phyloP scores from a whole-genome alignment of 2,329 filamentous ascomycete species.

The Arthrobotrys entomopaga region DNA sequence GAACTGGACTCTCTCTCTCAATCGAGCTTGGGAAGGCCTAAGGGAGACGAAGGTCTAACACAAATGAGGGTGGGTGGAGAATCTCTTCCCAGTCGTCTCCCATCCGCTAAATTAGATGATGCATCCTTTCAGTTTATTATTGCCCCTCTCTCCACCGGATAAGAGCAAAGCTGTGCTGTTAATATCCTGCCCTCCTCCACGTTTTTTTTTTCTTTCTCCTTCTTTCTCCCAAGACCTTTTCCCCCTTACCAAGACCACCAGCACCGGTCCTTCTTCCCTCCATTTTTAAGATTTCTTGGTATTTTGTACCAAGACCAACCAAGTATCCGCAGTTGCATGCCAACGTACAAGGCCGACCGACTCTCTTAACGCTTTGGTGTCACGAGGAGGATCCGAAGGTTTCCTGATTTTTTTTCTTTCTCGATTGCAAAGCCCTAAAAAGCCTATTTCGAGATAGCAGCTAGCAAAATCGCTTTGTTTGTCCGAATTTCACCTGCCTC shows the following conservation, averaged over 20 bases:
- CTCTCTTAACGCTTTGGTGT: constrained; percentile 32
- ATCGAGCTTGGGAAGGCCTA: not conserved
- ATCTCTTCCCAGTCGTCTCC: constrained; percentile 10
- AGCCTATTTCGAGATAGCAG: constrained; percentile 2
- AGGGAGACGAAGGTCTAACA: constrained; percentile 4
- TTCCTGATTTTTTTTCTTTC: not conserved
- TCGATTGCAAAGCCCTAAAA: not conserved
- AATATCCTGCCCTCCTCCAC: constrained; percentile 40
- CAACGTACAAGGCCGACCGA: constrained; percentile 34
- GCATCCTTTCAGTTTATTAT: constrained; percentile 29
- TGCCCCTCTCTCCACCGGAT: constrained; percentile 31
- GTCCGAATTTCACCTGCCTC: constrained; percentile 23
- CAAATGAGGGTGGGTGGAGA: constrained; percentile 34
- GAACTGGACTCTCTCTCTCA: too few relatives aligned
- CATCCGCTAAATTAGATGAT: constrained; percentile 38
- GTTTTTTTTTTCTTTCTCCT: constrained; percentile 17
- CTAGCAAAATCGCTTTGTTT: constrained; percentile 7
- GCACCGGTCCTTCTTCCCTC: constrained; percentile 23
- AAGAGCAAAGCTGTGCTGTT: constrained; percentile 27
- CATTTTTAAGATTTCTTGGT: constrained; percentile 35
- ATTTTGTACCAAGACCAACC: constrained; percentile 30
- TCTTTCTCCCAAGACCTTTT: constrained; percentile 46
- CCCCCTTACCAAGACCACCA: constrained; percentile 46
- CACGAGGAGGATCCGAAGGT: not conserved
- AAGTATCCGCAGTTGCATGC: constrained; percentile 33